These are phyloP conservation scores for Skeletonema tropicum DNA, from an alignment of 108 stramenopile species.

Conservation along the genomic window DNA sequence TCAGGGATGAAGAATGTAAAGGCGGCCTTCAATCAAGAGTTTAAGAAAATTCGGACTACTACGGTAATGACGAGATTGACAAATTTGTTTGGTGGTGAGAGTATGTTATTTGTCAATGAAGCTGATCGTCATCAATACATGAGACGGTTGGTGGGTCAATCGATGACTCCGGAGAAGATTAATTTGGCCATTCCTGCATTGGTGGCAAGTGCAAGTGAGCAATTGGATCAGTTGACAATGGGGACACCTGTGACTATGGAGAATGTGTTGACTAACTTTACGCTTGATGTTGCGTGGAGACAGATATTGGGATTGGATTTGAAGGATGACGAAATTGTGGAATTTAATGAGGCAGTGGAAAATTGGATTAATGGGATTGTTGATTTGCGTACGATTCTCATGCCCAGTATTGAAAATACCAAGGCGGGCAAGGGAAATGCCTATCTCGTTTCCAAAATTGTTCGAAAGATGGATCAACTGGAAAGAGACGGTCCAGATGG, in stretches of 20 bases:
- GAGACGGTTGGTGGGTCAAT: slow-evolving; percentile 31
- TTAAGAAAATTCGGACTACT: slow-evolving; percentile 35
- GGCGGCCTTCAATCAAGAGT: slow-evolving; percentile 46
- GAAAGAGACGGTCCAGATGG: slow-evolving; percentile 51
- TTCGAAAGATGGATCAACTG: slow-evolving; percentile 46
- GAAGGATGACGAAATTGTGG: slow-evolving; percentile 42
- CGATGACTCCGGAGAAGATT: slow-evolving; percentile 45
- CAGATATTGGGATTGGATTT: slow-evolving; percentile 51
- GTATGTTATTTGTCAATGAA: slow-evolving; percentile 29
- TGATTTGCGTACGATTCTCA: slow-evolving; percentile 10
- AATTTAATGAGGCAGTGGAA: slow-evolving; percentile 34
- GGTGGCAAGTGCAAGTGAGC: slow-evolving; percentile 23
- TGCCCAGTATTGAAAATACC: slow-evolving; percentile 10
- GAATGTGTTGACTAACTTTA: slow-evolving; percentile 25
- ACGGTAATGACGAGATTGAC: background rate
- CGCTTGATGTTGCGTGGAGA: slow-evolving; percentile 58
- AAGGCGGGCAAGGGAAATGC: slow-evolving; percentile 23
- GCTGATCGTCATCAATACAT: slow-evolving; percentile 33
- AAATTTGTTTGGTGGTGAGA: slow-evolving; percentile 21
- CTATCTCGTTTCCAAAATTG: slow-evolving; percentile 47
- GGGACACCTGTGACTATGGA: slow-evolving; percentile 19
- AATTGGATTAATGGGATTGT: slow-evolving; percentile 45
- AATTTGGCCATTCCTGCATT: slow-evolving; percentile 35
- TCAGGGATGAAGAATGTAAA: slow-evolving; percentile 50
- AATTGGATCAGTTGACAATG: slow-evolving; percentile 28